Evolutionary conservation across 2,329 filamentous ascomycete genomes (phyloP).

Genomic region (Ophiocordyceps sinensis): DNA sequence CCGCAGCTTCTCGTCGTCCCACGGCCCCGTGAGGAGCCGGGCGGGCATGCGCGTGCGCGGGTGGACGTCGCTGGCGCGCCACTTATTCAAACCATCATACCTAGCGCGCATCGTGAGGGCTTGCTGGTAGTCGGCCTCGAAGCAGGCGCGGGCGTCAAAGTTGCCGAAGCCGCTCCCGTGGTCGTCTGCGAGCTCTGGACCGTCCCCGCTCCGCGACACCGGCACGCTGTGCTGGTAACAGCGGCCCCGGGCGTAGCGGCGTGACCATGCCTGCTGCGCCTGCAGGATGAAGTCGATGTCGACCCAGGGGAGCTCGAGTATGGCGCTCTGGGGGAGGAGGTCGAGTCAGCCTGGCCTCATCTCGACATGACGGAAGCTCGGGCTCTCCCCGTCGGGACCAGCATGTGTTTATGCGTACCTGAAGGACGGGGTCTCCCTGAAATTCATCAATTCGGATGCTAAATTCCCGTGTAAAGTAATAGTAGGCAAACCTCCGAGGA

Average conservation of each 20-base stretch:
- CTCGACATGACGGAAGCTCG: neutral
- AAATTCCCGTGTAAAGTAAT: slow-evolving; percentile 6
- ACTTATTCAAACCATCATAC: slow-evolving; percentile 5
- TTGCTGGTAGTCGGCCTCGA: slow-evolving; percentile 21
- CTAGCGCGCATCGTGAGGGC: slow-evolving; percentile 11
- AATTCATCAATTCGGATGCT: slow-evolving; percentile 3
- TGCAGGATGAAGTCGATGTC: slow-evolving; percentile 29
- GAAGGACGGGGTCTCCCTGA: slow-evolving; percentile 25
- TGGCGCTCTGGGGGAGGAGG: slow-evolving; percentile 20
- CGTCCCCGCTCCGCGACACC: slow-evolving; percentile 5
- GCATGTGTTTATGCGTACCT: slow-evolving; percentile 19
- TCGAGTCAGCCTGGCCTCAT: slow-evolving; percentile 5
- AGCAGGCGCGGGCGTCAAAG: slow-evolving; percentile 19
- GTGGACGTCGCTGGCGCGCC: slow-evolving; percentile 22
- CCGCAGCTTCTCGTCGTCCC: slow-evolving; percentile 21
- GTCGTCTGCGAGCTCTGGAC: slow-evolving; percentile 5
- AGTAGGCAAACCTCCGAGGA: slow-evolving; percentile 4
- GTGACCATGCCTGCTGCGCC: slow-evolving; percentile 32
- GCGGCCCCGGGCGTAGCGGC: slow-evolving; percentile 19
- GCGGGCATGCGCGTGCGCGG: slow-evolving; percentile 23
- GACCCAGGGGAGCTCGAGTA: slow-evolving; percentile 30
- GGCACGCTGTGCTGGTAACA: slow-evolving; percentile 19
- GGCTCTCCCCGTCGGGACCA: neutral
- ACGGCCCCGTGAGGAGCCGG: slow-evolving; percentile 25
- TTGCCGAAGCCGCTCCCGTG: slow-evolving; percentile 11